Evolutionary conservation across 1,139 yeast genomes (phyloP).

Genomic region (Wickerhamiella pararugosa): DNA sequence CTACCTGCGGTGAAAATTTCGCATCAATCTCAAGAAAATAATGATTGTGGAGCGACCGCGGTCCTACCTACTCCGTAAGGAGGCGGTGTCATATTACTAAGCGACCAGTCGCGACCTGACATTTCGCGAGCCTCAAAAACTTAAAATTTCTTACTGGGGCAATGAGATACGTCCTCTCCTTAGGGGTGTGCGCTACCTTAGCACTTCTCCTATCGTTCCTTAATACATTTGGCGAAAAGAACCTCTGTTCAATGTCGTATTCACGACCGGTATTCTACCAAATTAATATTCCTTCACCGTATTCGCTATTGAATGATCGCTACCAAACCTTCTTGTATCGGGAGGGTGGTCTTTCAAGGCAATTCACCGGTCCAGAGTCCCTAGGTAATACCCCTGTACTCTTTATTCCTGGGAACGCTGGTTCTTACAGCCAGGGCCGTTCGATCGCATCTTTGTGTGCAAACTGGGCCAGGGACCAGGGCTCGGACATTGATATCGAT

Average conservation of each 20-base stretch:
- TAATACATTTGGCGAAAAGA: constrained; percentile 10
- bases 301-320: constrained; percentile 9
- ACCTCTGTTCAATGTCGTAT: constrained; percentile 14
- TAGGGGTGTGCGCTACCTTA: too few relatives aligned
- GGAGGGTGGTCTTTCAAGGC: constrained; percentile 33
- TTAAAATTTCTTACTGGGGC: too few relatives aligned
- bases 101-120: too few relatives aligned
- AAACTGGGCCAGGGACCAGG: constrained; percentile 36
- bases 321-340: constrained; percentile 41
- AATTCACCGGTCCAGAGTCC: constrained; percentile 26
- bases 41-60: too few relatives aligned
- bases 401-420: constrained; percentile 96
- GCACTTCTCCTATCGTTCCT: constrained; percentile 2
- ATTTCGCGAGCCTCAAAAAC: too few relatives aligned
- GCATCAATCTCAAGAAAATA: too few relatives aligned
- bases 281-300: constrained; percentile 9
- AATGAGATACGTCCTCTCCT: too few relatives aligned
- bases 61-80: too few relatives aligned
- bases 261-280: constrained; percentile 10
- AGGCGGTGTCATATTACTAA: too few relatives aligned
- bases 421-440: constrained; percentile 78
- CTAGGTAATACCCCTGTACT: constrained; percentile 69
- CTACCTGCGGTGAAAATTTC: too few relatives aligned
- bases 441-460: constrained; percentile 68
- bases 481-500: constrained; percentile 28